A percentile compares a stretch with the other conserved stretches of the same genome.
Conservation (phyloP, 2,329 filamentous ascomycete genomes). For the Aspergillus eucalypticola region DNA sequence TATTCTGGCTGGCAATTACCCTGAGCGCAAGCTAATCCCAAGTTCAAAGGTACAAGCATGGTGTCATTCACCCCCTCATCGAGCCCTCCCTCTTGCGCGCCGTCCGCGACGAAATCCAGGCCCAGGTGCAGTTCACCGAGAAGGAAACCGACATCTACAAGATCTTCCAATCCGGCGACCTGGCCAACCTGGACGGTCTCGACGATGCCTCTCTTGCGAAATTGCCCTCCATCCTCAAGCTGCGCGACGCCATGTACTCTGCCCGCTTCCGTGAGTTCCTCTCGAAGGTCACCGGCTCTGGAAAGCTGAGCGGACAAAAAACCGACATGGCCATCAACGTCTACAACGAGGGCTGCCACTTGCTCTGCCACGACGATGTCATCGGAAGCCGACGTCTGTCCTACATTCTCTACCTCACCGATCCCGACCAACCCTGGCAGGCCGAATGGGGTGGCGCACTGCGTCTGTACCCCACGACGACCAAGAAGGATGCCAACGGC, state of each 20-base stretch:
- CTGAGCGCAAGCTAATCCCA: slow-evolving; percentile 3
- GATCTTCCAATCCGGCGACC: slow-evolving; percentile 96
- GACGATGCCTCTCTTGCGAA: slow-evolving; percentile 82
- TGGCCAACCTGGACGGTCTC: slow-evolving; percentile 93
- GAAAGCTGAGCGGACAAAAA: slow-evolving; percentile 85
- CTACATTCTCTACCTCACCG: slow-evolving; percentile 94
- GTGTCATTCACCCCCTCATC: slow-evolving; percentile 80
- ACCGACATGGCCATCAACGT: slow-evolving; percentile 99
- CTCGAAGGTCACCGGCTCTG: slow-evolving; percentile 79
- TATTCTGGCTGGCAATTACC: background rate
- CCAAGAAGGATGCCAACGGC: slow-evolving; percentile 67
- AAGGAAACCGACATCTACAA: slow-evolving; percentile 99
- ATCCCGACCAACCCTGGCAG: slow-evolving; percentile 89
- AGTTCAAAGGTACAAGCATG: slow-evolving; percentile 73
- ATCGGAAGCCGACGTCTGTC: slow-evolving; percentile 95
- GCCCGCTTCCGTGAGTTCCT: slow-evolving; percentile 85
- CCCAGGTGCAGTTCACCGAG: slow-evolving; percentile 91
- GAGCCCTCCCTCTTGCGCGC: slow-evolving; percentile 77
- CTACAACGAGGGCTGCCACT: slow-evolving; percentile 92
- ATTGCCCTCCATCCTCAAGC: slow-evolving; percentile 81
- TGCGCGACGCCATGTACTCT: slow-evolving; percentile 96
- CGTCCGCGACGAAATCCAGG: slow-evolving; percentile 84
- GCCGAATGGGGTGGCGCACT: slow-evolving; percentile 90
- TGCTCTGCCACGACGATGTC: slow-evolving; percentile 97
- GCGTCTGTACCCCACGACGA: slow-evolving; percentile 75